Base-by-base conservation (phyloP, 2,329 filamentous ascomycete species). In the Byssoonygena ceratinophila region DNA sequence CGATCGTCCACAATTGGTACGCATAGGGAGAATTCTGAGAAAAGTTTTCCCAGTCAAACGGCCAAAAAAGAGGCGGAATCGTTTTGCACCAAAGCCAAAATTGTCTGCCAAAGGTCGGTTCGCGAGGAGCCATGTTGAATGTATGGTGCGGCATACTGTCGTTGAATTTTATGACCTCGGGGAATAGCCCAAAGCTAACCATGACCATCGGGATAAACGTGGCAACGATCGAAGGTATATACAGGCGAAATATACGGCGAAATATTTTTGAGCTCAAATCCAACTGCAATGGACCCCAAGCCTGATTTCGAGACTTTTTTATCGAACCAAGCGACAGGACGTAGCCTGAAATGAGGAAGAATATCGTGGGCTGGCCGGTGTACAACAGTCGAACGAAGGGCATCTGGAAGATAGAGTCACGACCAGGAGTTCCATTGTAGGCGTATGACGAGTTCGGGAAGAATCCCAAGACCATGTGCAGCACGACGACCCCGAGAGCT, bases 341-440 rank as follows among this genome's bases (percentile, higher is more conserved):
- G 53, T 74, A 75, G 48, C 72, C 72, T 7, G 71, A 74, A 23
- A 75, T 68, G 31, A 74, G 67, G 58, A 75, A 75, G 61, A 75
- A 74, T 34, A 74, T 69, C 36, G 47, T 50, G 23, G 47, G 68
- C 55, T 74, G 71, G 22, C 72, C 71, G 3, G 70, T 68, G 52
- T 71, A 69, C 23, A 72, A 57, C 57, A 72, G 60, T 46, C 71
- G 68, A 20, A 73, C 47, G 56, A 73, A 63, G 27, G 47, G 20
- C 8, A 71, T 58, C 55, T 73, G 69, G 51, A 69, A 65, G 18
- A 70, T 59, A 23, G 47, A 55, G 43, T 55, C 50, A 27, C 54
- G 54, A 40, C 54, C 54, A 18, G 40, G 39, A 39, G 50, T 50
- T 23, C 47, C 47, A 52, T 56, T 47, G 46, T 58, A 52, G 22